These are phyloP conservation scores for Russula olivacea DNA, from an alignment of 768 basidiomycete genomes.

Conservation along the genomic window DNA sequence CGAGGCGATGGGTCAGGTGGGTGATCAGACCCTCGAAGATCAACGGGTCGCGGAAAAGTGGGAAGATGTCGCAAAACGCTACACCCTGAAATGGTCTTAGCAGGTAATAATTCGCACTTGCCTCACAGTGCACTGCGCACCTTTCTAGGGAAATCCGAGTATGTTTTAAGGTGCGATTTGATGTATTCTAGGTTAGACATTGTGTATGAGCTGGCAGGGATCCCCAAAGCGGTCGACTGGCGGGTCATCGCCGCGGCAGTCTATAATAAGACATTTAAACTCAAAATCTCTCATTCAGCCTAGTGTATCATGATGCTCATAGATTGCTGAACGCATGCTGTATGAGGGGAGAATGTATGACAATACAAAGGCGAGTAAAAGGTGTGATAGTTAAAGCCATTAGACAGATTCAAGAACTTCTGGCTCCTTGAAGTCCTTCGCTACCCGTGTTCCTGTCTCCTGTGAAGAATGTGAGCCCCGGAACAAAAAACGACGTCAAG, in stretches of 20 bases:
- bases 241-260: neutral
- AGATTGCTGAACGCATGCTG: constrained; percentile 36
- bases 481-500: neutral
- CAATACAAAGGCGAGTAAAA: constrained; percentile 23
- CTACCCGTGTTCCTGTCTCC: constrained; percentile 93
- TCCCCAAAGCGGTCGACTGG: neutral
- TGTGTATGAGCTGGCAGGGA: neutral
- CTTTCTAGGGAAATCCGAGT: constrained; percentile 88
- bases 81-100: constrained; percentile 54
- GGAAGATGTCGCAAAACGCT: constrained; percentile 91
- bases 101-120: neutral
- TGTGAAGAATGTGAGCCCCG: constrained; percentile 33
- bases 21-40: constrained; percentile 89
- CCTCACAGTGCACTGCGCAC: constrained; percentile 38
- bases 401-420: constrained; percentile 90
- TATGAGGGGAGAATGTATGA: constrained; percentile 31
- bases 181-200: constrained; percentile 79
- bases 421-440: constrained; percentile 97
- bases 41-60: constrained; percentile 78
- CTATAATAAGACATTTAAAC: neutral
- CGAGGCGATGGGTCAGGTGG: constrained; percentile 79
- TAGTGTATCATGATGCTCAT: constrained; percentile 32
- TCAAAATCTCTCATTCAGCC: neutral
- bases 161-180: constrained; percentile 49
- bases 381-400: constrained; percentile 30